phyloP scores from a whole-genome alignment of 306 rosid species.

The Dryas alaskensis region DNA sequence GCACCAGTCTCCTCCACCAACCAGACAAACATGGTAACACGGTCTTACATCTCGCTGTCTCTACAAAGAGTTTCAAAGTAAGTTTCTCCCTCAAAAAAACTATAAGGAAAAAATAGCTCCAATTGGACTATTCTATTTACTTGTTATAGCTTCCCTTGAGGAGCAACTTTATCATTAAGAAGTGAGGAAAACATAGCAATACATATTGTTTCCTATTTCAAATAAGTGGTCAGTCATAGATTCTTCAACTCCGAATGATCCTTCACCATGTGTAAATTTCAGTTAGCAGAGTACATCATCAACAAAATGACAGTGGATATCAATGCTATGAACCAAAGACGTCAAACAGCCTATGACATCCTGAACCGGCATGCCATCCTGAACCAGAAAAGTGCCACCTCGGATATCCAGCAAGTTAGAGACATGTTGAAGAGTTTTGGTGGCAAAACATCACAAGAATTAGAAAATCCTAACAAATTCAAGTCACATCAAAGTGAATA shows the following conservation, averaged over 20 bases:
- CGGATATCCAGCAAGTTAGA: constrained; percentile 23
- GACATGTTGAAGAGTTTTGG: constrained; percentile 40
- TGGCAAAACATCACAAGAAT: constrained; percentile 35
- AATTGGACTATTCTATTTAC: background rate
- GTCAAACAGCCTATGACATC: constrained; percentile 54
- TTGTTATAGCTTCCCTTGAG: no score
- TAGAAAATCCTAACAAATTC: background rate
- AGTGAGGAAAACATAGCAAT: no score
- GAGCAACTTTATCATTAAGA: no score
- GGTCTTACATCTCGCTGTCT: constrained; percentile 58
- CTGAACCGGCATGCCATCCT: constrained; percentile 52
- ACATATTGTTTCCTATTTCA: background rate
- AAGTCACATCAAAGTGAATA: background rate
- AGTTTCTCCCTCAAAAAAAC: background rate
- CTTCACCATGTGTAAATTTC: background rate
- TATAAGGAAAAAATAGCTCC: no score
- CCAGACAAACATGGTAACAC: constrained; percentile 55
- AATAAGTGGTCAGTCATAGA: background rate
- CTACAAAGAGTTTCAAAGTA: background rate
- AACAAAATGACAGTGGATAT: constrained; percentile 38
- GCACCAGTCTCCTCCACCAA: constrained; percentile 34
- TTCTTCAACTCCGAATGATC: background rate
- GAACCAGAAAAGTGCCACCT: constrained; percentile 30
- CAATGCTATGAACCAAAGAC: constrained; percentile 49
- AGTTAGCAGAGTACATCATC: constrained; percentile 69